Evolutionary conservation across 768 basidiomycete species (phyloP).

Genomic region (Leccinum truebloodii): DNA sequence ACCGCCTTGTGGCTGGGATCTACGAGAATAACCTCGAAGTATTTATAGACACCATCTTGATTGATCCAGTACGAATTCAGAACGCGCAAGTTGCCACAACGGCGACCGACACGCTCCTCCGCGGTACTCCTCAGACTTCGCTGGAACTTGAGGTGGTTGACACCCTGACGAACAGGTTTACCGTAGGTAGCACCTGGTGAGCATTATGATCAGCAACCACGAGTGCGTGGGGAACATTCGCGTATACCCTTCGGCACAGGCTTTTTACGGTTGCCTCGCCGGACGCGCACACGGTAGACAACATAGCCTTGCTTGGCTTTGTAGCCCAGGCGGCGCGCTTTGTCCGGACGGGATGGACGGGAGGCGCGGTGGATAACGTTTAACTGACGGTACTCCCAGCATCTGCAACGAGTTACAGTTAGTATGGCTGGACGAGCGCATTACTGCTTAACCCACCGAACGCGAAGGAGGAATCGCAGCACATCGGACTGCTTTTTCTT

Average conservation of each 20-base stretch:
- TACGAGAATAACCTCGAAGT: constrained; percentile 98
- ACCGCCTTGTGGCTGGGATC: constrained; percentile 95
- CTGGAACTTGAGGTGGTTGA: constrained; percentile 99
- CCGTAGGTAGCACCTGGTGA: constrained; percentile 89
- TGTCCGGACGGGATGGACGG: constrained; percentile 97
- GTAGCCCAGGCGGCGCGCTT: constrained; percentile 97
- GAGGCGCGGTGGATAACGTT: constrained; percentile 98
- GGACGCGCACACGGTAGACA: constrained; percentile 95
- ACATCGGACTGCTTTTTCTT: constrained; percentile 99
- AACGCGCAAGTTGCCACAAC: constrained; percentile 96
- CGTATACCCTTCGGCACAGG: constrained; percentile 90
- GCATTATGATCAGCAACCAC: constrained; percentile 1
- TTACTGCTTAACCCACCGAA: constrained; percentile 58
- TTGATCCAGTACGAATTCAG: constrained; percentile 99
- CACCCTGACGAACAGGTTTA: constrained; percentile 99
- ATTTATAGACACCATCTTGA: constrained; percentile 98
- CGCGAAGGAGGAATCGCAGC: constrained; percentile 95
- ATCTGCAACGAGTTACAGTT: constrained; percentile 45
- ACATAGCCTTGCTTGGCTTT: constrained; percentile 99
- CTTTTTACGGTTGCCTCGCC: constrained; percentile 99
- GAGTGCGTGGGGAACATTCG: neutral
- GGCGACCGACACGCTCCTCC: constrained; percentile 96
- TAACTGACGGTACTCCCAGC: constrained; percentile 99
- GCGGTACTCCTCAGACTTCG: constrained; percentile 90
- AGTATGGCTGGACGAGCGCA: neutral